Conservation (phyloP, 2,329 filamentous ascomycete species). For the Penicillium paneum region DNA sequence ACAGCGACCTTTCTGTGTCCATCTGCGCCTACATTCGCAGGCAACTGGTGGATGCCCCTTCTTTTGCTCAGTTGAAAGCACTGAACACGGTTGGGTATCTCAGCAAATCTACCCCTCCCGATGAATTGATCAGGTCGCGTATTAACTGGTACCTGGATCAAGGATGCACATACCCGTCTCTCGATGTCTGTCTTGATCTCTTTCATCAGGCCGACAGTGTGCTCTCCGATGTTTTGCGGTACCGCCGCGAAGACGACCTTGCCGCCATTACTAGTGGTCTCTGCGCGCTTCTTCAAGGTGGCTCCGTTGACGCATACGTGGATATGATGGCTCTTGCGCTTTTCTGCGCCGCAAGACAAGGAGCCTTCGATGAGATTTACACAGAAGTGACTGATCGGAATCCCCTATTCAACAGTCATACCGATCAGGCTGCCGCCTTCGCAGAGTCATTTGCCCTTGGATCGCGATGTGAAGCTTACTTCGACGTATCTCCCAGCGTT, state of each 20-base stretch:
- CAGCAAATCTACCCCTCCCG: slow-evolving; percentile 35
- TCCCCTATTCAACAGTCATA: slow-evolving; percentile 58
- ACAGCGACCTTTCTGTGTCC: slow-evolving; percentile 26
- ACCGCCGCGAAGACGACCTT: slow-evolving; percentile 35
- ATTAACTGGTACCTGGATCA: slow-evolving; percentile 45
- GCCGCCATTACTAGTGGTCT: slow-evolving; percentile 40
- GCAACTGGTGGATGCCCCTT: slow-evolving; percentile 39
- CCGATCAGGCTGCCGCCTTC: slow-evolving; percentile 63
- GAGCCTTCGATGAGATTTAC: slow-evolving; percentile 61
- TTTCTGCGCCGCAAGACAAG: slow-evolving; percentile 56
- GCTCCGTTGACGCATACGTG: slow-evolving; percentile 44
- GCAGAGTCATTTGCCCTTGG: slow-evolving; percentile 62
- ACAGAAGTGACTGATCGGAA: slow-evolving; percentile 61
- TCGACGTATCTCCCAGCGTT: slow-evolving; percentile 53
- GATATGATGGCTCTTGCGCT: slow-evolving; percentile 58
- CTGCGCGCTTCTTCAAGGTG: slow-evolving; percentile 30
- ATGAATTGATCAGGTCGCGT: slow-evolving; percentile 39
- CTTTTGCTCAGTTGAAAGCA: slow-evolving; percentile 40
- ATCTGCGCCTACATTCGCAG: slow-evolving; percentile 35
- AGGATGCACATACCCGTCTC: slow-evolving; percentile 36
- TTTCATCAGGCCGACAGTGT: slow-evolving; percentile 38
- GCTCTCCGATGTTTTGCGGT: slow-evolving; percentile 29
- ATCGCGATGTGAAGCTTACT: slow-evolving; percentile 61
- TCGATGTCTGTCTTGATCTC: slow-evolving; percentile 32
- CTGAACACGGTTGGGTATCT: slow-evolving; percentile 43